Conservation (phyloP, 2,329 filamentous ascomycete species). For the Cephalotrichum gorgonifer region DNA sequence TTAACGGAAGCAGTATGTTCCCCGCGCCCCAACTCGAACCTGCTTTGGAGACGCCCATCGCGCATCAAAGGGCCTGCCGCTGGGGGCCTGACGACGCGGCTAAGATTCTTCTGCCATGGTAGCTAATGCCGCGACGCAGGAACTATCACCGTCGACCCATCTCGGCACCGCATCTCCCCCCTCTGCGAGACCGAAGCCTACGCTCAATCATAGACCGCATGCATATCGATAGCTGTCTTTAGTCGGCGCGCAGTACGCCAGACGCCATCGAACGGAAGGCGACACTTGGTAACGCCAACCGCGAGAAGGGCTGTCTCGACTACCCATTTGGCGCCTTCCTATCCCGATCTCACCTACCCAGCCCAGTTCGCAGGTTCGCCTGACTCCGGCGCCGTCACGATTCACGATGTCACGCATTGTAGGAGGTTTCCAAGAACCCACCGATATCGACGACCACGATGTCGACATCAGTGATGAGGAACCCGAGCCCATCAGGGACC, state of each 20-base stretch:
- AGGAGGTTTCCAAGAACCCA: neutral
- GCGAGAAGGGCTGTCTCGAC: neutral
- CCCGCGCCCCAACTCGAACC: neutral
- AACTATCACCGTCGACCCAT: neutral
- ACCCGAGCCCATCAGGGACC: conserved; percentile 22
- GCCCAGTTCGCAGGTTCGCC: neutral
- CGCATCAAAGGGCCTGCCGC: neutral
- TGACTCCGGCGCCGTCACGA: neutral
- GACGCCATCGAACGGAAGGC: conserved; percentile 2
- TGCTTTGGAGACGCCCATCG: neutral
- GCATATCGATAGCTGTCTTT: neutral
- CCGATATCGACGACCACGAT: neutral
- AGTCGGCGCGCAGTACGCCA: conserved; percentile 3
- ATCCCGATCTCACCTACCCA: neutral
- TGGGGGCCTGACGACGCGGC: too few relatives aligned
- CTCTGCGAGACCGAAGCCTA: neutral
- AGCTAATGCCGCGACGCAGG: neutral
- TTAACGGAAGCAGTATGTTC: too few relatives aligned
- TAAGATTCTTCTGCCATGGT: neutral
- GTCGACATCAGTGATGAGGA: conserved; percentile 12
- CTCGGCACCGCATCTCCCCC: neutral
- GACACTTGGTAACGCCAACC: neutral
- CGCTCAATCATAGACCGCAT: neutral
- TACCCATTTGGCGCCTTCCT: neutral
- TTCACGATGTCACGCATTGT: conserved; percentile 1